A percentile compares a stretch with the other conserved stretches of the same genome.
Evolutionary conservation across 2,329 filamentous ascomycete genomes (phyloP).

Genomic region (Periconia sp.): DNA sequence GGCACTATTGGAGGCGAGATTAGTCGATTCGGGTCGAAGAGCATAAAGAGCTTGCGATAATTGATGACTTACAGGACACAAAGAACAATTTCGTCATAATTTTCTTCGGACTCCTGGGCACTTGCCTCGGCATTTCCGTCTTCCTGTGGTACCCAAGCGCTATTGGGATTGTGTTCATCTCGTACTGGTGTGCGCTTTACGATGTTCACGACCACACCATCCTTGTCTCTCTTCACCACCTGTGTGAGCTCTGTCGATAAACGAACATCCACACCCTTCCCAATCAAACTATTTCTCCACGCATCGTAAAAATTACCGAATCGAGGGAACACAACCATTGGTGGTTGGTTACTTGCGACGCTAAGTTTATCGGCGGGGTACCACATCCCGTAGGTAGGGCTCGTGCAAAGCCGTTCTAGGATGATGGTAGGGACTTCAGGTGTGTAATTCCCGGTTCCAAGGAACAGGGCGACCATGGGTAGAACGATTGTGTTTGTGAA

Average conservation of each 20-base stretch:
- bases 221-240: constrained; percentile 55
- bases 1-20: constrained; percentile 34
- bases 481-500: constrained; percentile 72
- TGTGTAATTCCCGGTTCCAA: constrained; percentile 75
- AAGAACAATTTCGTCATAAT: constrained; percentile 67
- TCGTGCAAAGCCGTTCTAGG: constrained; percentile 55
- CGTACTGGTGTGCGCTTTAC: constrained; percentile 46
- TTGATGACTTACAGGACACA: constrained; percentile 53
- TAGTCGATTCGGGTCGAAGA: not conserved
- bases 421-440: constrained; percentile 71
- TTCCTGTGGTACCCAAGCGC: constrained; percentile 45
- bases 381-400: constrained; percentile 62
- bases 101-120: constrained; percentile 48
- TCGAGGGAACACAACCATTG: constrained; percentile 65
- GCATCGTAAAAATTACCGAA: constrained; percentile 62
- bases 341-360: constrained; percentile 54
- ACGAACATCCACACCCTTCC: constrained; percentile 59
- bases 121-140: constrained; percentile 45
- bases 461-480: constrained; percentile 71
- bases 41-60: no score
- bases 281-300: constrained; percentile 58
- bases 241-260: constrained; percentile 59
- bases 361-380: constrained; percentile 53
- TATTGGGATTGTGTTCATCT: constrained; percentile 50
- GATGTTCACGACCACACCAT: constrained; percentile 54